Evolutionary conservation across 2,329 filamentous ascomycete genomes (phyloP), one percentile per base, ranked within the genome.

Genomic region (Talaromyces sp.): DNA sequence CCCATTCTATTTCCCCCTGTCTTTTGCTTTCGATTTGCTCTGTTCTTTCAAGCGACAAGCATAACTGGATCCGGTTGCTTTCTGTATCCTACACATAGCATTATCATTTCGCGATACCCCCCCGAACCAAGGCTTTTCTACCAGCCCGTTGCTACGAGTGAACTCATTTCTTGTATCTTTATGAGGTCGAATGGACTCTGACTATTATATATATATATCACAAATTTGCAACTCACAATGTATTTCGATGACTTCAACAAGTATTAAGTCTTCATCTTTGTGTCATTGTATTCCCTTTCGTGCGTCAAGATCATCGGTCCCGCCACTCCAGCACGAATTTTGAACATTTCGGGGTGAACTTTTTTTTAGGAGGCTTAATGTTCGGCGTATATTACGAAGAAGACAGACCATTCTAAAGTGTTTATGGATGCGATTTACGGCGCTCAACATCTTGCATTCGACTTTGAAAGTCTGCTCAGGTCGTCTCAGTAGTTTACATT

Each of bases 221-320:
- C 16, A 50, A n/a, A 8, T n/a, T 50, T 50, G 4, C 14, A 31
- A 28, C 5, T 3, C 6, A 23, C 8, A 16, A 11, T 12, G 44
- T 48, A 48, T 4, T 48, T 25, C n/a, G 18, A 75, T 5, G 42
- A 44, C 2, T 44, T 18, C 23, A 21, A 9, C 11, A 44, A 44
- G 37, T 40, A 40, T n/a, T 40, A 44, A 44, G 11, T 44, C 18
- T 44, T 40, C 39, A 18, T 40, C n/a, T 18, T 5, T 14, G 5
- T 18, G 21, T 11, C 18, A 4, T 44, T 18, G 8, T n/a, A 40
- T 9, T 40, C 1, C n/a, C n/a, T n/a, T n/a, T n/a, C 5, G 5
- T 40, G 7, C 39, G n/a, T 40, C 7, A 7, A 3, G 8, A n/a
- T 7, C 9, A 37, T 12, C 33, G 14, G 33, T 6, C n/a, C 37